Evolutionary conservation across 2,329 filamentous ascomycete genomes (phyloP).

Genomic region (Cercospora sp.): DNA sequence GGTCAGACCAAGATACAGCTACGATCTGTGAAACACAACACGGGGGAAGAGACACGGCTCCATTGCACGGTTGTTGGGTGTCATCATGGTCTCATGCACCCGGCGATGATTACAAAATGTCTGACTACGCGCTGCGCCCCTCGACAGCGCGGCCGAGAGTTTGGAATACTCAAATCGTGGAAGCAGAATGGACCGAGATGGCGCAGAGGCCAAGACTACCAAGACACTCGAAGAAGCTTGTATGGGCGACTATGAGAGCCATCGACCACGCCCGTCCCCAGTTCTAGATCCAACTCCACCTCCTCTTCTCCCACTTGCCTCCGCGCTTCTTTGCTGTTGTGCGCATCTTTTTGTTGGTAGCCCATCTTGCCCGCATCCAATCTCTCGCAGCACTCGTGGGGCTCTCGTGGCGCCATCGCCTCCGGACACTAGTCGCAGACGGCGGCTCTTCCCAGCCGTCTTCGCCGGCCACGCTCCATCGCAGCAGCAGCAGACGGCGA

Average conservation of each 20-base stretch:
- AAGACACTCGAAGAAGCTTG: conserved; percentile 9
- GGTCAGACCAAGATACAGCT: not conserved
- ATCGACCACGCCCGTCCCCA: not conserved
- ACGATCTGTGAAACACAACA: not conserved
- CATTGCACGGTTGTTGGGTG: not conserved
- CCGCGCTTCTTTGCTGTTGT: not conserved
- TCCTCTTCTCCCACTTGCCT: not conserved
- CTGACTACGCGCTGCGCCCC: not conserved
- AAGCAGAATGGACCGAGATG: not conserved
- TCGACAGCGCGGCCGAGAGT: not conserved
- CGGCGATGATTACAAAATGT: not conserved
- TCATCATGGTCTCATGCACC: not conserved
- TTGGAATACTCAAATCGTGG: not conserved
- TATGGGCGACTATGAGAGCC: not conserved
- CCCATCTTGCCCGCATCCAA: not conserved
- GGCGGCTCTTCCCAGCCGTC: not conserved
- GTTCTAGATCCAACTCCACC: conserved; percentile 7
- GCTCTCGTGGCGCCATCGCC: not conserved
- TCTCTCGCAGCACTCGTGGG: not conserved
- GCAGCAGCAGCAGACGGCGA: not conserved
- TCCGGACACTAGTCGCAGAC: not conserved
- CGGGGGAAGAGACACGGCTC: not conserved
- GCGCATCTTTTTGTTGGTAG: not conserved
- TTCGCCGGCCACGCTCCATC: not conserved
- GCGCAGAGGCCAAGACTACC: conserved; percentile 1